Evolutionary conservation across 2,329 filamentous ascomycete species (phyloP).

Genomic region (Arachnopeziza araneosa): DNA sequence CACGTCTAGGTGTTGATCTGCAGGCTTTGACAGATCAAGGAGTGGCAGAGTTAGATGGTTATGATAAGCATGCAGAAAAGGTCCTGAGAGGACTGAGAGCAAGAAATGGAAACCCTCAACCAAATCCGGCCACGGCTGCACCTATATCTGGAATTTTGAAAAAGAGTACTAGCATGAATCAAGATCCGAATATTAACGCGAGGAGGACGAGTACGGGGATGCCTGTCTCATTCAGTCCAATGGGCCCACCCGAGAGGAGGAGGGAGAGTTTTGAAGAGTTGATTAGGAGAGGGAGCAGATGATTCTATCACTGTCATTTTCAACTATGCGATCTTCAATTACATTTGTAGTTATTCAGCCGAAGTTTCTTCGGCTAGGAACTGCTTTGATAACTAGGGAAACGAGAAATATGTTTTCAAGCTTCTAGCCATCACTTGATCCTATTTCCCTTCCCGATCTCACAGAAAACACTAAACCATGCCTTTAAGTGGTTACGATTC

Average conservation of each 20-base stretch:
- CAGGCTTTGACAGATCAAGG: background rate
- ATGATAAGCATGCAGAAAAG: background rate
- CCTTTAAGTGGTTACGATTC: no score
- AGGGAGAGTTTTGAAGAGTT: background rate
- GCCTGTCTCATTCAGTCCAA: background rate
- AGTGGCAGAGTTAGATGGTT: background rate
- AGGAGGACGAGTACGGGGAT: background rate
- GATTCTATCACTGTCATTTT: background rate
- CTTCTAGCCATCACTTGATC: no score
- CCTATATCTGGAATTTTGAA: background rate
- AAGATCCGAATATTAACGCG: background rate
- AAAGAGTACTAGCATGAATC: background rate
- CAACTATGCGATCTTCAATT: no score
- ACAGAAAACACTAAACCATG: no score
- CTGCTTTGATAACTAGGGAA: no score
- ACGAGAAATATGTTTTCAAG: no score
- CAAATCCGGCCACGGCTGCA: background rate
- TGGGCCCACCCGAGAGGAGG: background rate
- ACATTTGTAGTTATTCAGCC: no score
- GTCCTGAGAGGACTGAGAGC: conserved; percentile 2
- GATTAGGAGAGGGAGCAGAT: background rate
- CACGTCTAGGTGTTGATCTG: background rate
- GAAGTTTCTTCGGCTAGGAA: no score
- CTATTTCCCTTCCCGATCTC: no score
- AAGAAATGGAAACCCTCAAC: background rate